Evolutionary conservation across 495 filamentous ascomycete genomes (phyloP).

Genomic region (Filosporella fistucella): DNA sequence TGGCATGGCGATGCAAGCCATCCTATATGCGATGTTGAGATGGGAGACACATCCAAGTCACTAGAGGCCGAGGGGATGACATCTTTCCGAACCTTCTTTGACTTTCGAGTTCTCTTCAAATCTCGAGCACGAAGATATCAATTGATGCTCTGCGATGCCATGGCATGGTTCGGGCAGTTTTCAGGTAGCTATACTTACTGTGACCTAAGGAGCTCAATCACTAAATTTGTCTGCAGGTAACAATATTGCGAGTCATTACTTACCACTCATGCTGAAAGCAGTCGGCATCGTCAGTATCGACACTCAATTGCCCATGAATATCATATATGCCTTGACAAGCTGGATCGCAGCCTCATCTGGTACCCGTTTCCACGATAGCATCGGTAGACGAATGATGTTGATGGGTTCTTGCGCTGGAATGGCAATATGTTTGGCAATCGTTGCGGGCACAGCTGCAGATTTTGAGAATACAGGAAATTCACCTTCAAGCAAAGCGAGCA

Average conservation of each 20-base stretch:
- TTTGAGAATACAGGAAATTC: too few relatives aligned
- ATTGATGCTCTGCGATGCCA: too few relatives aligned
- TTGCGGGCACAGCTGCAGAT: too few relatives aligned
- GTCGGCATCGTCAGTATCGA: constrained; percentile 17
- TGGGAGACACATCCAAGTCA: constrained; percentile 48
- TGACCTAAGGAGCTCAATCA: too few relatives aligned
- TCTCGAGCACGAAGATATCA: constrained; percentile 39
- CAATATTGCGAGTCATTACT: constrained; percentile 42
- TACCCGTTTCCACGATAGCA: constrained; percentile 57
- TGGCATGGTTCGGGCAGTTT: too few relatives aligned
- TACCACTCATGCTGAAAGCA: constrained; percentile 30
- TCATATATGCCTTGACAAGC: constrained; percentile 55
- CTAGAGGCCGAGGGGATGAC: constrained; percentile 44
- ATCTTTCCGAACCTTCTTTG: constrained; percentile 40
- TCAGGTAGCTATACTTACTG: too few relatives aligned
- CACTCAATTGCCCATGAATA: constrained; percentile 23
- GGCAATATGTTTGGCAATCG: too few relatives aligned
- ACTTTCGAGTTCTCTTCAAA: constrained; percentile 54
- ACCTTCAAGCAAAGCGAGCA: too few relatives aligned
- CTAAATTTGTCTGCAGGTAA: constrained; percentile 42
- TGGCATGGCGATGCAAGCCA: constrained; percentile 41
- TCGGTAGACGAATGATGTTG: constrained; percentile 53
- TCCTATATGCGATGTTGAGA: constrained; percentile 49
- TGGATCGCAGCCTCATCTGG: constrained; percentile 55
- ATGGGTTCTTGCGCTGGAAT: too few relatives aligned